Percentiles rank a stretch among this genome's conserved stretches.
These are phyloP conservation scores for Pestalotiopsis sp. DNA, from an alignment of 2,329 filamentous ascomycete genomes.

Conservation along the genomic window DNA sequence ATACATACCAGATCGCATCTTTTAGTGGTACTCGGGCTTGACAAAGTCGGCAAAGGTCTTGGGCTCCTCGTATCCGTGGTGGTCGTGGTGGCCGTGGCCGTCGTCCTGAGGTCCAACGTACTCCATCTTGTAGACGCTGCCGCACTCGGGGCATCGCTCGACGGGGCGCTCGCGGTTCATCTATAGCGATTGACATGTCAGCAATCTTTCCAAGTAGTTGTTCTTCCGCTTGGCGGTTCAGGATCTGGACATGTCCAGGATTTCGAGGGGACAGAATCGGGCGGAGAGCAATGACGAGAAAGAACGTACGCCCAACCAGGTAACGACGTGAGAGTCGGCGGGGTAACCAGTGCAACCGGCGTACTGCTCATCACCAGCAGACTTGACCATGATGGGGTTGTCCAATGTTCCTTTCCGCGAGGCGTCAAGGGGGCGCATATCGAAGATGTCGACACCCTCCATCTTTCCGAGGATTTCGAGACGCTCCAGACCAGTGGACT, in stretches of 20 bases:
- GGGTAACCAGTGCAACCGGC: constrained; percentile 94
- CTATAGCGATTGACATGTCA: constrained; percentile 42
- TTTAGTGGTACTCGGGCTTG: constrained; percentile 91
- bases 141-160: constrained; percentile 96
- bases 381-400: constrained; percentile 87
- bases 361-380: constrained; percentile 94
- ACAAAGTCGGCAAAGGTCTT: constrained; percentile 98
- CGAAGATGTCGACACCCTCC: constrained; percentile 96
- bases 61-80: constrained; percentile 75
- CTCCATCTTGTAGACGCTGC: constrained; percentile 96
- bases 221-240: background rate
- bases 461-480: constrained; percentile 99
- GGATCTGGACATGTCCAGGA: background rate
- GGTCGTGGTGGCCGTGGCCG: constrained; percentile 59
- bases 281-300: constrained; percentile 1
- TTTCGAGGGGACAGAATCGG: constrained; percentile 7
- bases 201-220: background rate
- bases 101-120: constrained; percentile 86
- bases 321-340: constrained; percentile 86
- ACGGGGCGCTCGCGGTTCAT: constrained; percentile 86
- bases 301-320: constrained; percentile 82
- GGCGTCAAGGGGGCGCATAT: constrained; percentile 94
- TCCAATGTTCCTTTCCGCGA: constrained; percentile 89
- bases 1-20: background rate
- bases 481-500: constrained; percentile 96